phyloP scores from a whole-genome alignment of 2,329 filamentous ascomycete genomes.

The Microsporum canis region DNA sequence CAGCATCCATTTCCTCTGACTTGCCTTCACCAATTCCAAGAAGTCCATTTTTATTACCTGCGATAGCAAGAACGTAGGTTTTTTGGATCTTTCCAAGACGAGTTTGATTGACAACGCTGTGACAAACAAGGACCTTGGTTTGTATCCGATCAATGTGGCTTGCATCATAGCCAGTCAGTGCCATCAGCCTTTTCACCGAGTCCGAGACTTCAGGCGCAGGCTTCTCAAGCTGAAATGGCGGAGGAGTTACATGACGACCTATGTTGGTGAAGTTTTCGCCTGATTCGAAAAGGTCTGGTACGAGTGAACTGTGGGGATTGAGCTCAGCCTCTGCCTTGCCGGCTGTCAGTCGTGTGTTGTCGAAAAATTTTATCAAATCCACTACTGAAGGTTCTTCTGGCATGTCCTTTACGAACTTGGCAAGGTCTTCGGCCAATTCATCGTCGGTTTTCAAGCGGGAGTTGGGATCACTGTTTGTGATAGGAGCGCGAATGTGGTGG shows the following conservation, averaged over 20 bases:
- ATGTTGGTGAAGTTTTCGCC: conserved; percentile 25
- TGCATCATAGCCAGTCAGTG: conserved; percentile 44
- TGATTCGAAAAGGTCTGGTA: conserved; percentile 41
- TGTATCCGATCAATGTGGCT: conserved; percentile 40
- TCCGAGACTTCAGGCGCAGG: conserved; percentile 13
- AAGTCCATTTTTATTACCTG: conserved; percentile 75
- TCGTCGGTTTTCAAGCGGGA: conserved; percentile 51
- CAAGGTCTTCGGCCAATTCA: conserved; percentile 51
- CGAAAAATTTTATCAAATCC: conserved; percentile 34
- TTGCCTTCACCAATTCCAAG: conserved; percentile 87
- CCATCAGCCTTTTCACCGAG: conserved; percentile 38
- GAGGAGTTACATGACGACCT: conserved; percentile 14
- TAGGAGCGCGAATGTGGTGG: conserved; percentile 45
- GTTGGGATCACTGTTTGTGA: conserved; percentile 43
- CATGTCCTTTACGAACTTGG: conserved; percentile 32
- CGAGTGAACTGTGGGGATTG: conserved; percentile 39
- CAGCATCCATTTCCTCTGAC: conserved; percentile 59
- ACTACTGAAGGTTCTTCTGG: conserved; percentile 39
- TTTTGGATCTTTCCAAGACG: conserved; percentile 86
- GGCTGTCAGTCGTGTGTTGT: conserved; percentile 40
- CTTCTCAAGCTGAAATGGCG: conserved; percentile 21
- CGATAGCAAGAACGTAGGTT: conserved; percentile 63
- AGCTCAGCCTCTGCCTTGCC: conserved; percentile 41
- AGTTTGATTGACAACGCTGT: conserved; percentile 80
- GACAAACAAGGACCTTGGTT: conserved; percentile 61